Percentiles rank a stretch among this genome's conserved stretches.
Evolutionary conservation across 106 monocot genomes (phyloP).

Genomic region (Allium cepa): DNA sequence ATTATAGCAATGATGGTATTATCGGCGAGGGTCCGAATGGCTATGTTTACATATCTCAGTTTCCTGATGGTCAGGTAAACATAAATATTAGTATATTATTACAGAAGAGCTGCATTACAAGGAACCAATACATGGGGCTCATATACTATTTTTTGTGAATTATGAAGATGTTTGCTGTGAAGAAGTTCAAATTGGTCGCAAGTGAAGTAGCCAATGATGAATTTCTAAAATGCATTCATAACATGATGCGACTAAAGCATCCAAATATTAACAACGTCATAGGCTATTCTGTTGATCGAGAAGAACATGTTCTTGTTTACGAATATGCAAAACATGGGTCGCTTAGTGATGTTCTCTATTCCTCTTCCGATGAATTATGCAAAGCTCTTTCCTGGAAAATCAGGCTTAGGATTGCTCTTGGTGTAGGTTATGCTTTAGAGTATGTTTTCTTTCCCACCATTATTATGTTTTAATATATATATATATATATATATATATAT

Average conservation of each 20-base stretch:
- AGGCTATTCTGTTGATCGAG: constrained; percentile 58
- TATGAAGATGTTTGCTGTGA: constrained; percentile 45
- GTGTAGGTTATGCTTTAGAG: constrained; percentile 63
- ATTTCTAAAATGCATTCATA: constrained; percentile 41
- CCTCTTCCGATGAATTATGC: constrained; percentile 9
- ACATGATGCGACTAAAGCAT: constrained; percentile 36
- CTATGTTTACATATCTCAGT: constrained; percentile 41
- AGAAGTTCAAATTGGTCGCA: constrained; percentile 46
- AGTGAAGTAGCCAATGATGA: constrained; percentile 46
- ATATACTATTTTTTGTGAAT: neutral
- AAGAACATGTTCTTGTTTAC: constrained; percentile 42
- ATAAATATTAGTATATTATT: neutral
- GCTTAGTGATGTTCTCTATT: constrained; percentile 35
- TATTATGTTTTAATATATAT: neutral
- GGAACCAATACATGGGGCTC: neutral
- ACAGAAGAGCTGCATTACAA: neutral
- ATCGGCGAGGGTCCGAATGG: constrained; percentile 43
- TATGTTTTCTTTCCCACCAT: constrained; percentile 17
- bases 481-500: too few species aligned
- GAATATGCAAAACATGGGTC: constrained; percentile 48
- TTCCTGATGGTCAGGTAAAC: constrained; percentile 59
- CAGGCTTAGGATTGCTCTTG: constrained; percentile 45
- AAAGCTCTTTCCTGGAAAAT: constrained; percentile 55
- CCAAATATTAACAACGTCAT: constrained; percentile 34
- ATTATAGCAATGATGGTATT: constrained; percentile 37